phyloP scores from a whole-genome alignment of 2,329 filamentous ascomycete genomes.

The Fusarium poae region DNA sequence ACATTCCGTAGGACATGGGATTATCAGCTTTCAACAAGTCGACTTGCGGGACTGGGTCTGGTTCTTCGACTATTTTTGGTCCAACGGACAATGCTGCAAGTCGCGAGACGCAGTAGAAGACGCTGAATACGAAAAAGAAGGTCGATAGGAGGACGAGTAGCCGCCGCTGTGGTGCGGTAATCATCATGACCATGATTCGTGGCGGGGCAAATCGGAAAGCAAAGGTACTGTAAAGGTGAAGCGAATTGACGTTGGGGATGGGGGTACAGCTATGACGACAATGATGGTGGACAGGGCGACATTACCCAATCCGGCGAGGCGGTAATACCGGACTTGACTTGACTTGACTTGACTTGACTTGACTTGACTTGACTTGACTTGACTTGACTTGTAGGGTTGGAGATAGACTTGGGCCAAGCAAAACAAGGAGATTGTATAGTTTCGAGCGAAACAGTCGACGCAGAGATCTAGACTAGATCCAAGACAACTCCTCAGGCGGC shows the following conservation, averaged over 20 bases:
- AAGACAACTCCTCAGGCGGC: constrained; percentile 11
- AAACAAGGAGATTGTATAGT: neutral
- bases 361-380: neutral
- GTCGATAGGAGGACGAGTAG: constrained; percentile 50
- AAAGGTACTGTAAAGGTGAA: constrained; percentile 9
- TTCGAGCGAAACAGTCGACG: constrained; percentile 6
- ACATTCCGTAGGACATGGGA: constrained; percentile 58
- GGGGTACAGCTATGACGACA: constrained; percentile 31
- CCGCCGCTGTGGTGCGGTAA: constrained; percentile 49
- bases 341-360: neutral
- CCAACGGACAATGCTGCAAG: constrained; percentile 47
- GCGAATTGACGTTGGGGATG: constrained; percentile 3
- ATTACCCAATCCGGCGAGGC: constrained; percentile 20
- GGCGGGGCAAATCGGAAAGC: constrained; percentile 18
- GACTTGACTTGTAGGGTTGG: neutral
- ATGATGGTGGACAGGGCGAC: constrained; percentile 14
- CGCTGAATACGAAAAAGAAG: constrained; percentile 53
- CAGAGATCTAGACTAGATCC: neutral
- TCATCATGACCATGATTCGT: constrained; percentile 41
- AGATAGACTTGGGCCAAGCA: neutral
- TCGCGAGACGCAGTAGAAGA: constrained; percentile 54
- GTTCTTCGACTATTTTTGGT: constrained; percentile 17
- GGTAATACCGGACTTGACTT: neutral
- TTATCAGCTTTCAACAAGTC: constrained; percentile 50
- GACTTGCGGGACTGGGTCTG: constrained; percentile 25